Percentiles rank a stretch among this genome's conserved stretches.
Evolutionary conservation across 2,329 filamentous ascomycete genomes (phyloP).

Genomic region (Aureobasidium leucospermi): DNA sequence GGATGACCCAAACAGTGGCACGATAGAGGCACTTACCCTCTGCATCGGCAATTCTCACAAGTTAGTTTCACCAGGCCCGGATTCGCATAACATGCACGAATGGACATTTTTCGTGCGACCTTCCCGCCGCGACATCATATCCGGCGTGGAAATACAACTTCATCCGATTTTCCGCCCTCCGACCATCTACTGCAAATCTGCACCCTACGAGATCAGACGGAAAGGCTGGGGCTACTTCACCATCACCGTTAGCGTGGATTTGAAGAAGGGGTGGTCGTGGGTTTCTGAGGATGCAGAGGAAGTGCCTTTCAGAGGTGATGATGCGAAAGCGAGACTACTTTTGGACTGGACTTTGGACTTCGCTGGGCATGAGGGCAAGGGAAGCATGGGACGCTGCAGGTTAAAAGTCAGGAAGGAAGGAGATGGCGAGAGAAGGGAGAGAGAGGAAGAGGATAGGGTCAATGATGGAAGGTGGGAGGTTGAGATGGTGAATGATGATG

Average conservation of each 20-base stretch:
- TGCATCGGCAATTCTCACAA: conserved; percentile 39
- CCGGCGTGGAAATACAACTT: conserved; percentile 35
- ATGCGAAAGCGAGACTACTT: conserved; percentile 27
- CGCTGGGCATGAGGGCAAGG: conserved; percentile 28
- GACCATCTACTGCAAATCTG: conserved; percentile 26
- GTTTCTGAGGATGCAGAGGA: conserved; percentile 31
- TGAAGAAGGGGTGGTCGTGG: conserved; percentile 40
- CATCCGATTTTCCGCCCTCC: conserved; percentile 38
- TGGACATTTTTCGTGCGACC: conserved; percentile 42
- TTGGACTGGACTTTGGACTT: conserved; percentile 39
- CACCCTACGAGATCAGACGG: conserved; percentile 35
- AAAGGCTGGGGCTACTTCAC: conserved; percentile 38
- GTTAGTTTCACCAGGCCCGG: conserved; percentile 20
- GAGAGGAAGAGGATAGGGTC: conserved; percentile 19
- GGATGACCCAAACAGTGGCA: conserved; percentile 19
- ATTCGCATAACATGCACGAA: conserved; percentile 32
- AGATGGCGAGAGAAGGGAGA: conserved; percentile 18
- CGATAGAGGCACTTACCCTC: conserved; percentile 35
- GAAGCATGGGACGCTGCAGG: conserved; percentile 33
- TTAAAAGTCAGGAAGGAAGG: conserved; percentile 33
- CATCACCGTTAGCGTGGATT: conserved; percentile 32
- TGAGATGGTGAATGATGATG: conserved; percentile 9
- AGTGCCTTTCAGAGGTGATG: conserved; percentile 23
- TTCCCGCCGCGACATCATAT: conserved; percentile 37
- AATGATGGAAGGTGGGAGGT: conserved; percentile 18